These are phyloP conservation scores for Magnaporthales sp. DNA, from an alignment of 2,329 filamentous ascomycete species.

Conservation along the genomic window DNA sequence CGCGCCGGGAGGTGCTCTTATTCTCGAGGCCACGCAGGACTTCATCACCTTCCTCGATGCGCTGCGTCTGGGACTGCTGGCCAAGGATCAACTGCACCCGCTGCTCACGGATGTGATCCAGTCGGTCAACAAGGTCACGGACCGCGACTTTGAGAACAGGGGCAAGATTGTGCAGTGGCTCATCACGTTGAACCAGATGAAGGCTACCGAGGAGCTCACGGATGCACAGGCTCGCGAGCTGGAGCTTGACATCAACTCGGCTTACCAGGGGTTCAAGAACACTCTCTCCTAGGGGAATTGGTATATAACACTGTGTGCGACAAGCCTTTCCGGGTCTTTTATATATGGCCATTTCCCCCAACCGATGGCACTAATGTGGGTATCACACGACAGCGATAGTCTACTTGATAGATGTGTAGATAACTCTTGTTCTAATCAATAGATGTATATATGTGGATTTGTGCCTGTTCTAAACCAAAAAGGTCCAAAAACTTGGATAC, in stretches of 20 bases:
- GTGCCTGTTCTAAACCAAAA: constrained; percentile 56
- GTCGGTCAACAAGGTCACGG: constrained; percentile 93
- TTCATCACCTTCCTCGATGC: constrained; percentile 98
- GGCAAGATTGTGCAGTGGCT: constrained; percentile 99
- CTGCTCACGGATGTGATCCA: constrained; percentile 93
- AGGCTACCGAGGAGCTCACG: constrained; percentile 80
- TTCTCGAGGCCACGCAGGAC: constrained; percentile 88
- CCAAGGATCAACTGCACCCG: constrained; percentile 94
- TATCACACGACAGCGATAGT: background rate
- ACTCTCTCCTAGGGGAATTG: constrained; percentile 47
- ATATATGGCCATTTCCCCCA: background rate
- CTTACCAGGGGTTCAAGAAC: constrained; percentile 88
- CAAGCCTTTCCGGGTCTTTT: background rate
- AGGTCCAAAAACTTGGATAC: constrained; percentile 97
- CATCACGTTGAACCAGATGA: constrained; percentile 96
- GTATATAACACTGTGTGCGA: background rate
- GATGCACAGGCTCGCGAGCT: constrained; percentile 84
- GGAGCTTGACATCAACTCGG: constrained; percentile 87
- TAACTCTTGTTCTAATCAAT: background rate
- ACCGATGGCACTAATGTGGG: background rate
- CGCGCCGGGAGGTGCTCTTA: constrained; percentile 54
- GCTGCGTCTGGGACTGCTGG: constrained; percentile 80
- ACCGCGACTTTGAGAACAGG: constrained; percentile 87
- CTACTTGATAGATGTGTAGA: background rate
- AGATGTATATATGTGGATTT: background rate